Evolutionary conservation across 2,329 filamentous ascomycete species (phyloP).

Genomic region (Colletotrichum limetticola): DNA sequence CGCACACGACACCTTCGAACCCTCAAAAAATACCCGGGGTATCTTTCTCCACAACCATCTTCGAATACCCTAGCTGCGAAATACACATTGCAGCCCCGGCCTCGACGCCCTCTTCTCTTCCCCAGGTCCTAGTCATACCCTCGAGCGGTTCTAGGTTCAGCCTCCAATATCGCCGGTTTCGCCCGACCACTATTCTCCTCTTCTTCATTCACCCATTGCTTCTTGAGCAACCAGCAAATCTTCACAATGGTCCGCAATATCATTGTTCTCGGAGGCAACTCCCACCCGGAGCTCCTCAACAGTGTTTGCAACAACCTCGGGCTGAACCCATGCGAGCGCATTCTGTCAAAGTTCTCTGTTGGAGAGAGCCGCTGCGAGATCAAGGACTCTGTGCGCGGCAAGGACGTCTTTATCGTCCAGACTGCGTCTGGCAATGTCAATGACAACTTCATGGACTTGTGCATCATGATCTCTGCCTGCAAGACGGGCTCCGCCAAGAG

Average conservation of each 20-base stretch:
- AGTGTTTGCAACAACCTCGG: slow-evolving; percentile 90
- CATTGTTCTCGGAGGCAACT: slow-evolving; percentile 91
- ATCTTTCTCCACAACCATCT: background rate
- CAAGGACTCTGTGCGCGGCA: slow-evolving; percentile 93
- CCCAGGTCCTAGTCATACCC: background rate
- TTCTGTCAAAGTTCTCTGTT: slow-evolving; percentile 91
- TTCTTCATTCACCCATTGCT: background rate
- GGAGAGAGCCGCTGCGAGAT: slow-evolving; percentile 97
- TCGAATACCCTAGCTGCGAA: background rate
- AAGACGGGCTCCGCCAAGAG: slow-evolving; percentile 91
- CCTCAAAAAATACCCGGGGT: background rate
- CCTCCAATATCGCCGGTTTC: slow-evolving; percentile 20
- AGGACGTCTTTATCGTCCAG: slow-evolving; percentile 99
- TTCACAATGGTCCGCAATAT: slow-evolving; percentile 89
- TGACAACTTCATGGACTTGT: slow-evolving; percentile 94
- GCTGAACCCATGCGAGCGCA: slow-evolving; percentile 84
- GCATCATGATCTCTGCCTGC: slow-evolving; percentile 99
- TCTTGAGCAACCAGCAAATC: background rate
- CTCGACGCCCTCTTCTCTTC: background rate
- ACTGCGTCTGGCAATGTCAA: slow-evolving; percentile 93
- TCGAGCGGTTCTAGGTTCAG: background rate
- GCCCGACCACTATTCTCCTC: slow-evolving; percentile 9
- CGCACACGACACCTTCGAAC: slow-evolving; percentile 18
- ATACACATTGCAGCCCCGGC: background rate
- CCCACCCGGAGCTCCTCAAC: slow-evolving; percentile 88